Percentiles rank a stretch among this genome's conserved stretches.
Evolutionary conservation across 768 basidiomycete genomes (phyloP).

Genomic region (Strobilomyces confusus): DNA sequence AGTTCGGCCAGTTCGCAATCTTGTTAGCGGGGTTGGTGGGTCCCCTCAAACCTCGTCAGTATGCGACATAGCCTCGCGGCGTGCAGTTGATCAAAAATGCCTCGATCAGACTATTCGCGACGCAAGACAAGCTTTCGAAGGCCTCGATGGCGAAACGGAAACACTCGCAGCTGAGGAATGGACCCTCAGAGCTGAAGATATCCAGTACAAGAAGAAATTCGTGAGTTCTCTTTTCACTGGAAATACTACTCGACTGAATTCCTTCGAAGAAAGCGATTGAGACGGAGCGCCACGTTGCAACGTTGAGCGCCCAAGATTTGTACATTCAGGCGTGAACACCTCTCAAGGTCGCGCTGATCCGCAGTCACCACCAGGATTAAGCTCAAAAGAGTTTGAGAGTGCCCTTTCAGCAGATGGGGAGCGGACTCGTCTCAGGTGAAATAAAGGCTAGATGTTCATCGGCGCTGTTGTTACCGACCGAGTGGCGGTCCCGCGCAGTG

Average conservation of each 20-base stretch:
- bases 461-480: conserved; percentile 56
- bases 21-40: conserved; percentile 53
- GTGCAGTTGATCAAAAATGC: conserved; percentile 59
- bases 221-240: conserved; percentile 11
- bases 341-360: conserved; percentile 1
- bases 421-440: conserved; percentile 40
- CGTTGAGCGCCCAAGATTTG: conserved; percentile 39
- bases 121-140: conserved; percentile 38
- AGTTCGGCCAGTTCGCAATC: conserved; percentile 48
- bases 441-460: conserved; percentile 45
- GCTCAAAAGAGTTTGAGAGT: conserved; percentile 37
- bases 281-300: conserved; percentile 28
- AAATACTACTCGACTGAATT: conserved; percentile 4
- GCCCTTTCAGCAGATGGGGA: conserved; percentile 48
- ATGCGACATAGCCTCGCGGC: neutral
- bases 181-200: conserved; percentile 29
- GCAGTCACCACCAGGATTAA: conserved; percentile 33
- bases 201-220: conserved; percentile 32
- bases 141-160: conserved; percentile 38
- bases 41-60: neutral
- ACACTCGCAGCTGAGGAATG: conserved; percentile 37
- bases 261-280: conserved; percentile 20
- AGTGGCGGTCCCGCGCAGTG: conserved; percentile 49
- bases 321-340: conserved; percentile 24
- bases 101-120: conserved; percentile 48